A percentile compares a stretch with the other conserved stretches of the same genome.
These are phyloP conservation scores for Colletotrichum spaethianum DNA, from an alignment of 2,329 filamentous ascomycete genomes.

Conservation along the genomic window DNA sequence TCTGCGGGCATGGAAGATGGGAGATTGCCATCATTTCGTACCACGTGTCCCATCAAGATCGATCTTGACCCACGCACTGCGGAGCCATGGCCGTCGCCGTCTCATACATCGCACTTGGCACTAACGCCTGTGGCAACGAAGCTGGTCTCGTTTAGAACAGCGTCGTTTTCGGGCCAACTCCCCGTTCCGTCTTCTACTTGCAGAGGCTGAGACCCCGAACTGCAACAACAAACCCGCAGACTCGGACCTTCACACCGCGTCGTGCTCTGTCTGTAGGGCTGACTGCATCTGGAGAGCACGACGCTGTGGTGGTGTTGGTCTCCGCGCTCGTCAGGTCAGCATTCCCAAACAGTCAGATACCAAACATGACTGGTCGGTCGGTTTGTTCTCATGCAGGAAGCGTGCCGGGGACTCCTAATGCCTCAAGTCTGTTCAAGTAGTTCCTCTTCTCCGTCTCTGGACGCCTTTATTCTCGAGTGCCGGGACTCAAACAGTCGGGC, in stretches of 20 bases:
- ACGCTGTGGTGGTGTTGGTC: constrained; percentile 25
- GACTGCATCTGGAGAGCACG: constrained; percentile 30
- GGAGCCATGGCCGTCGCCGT: constrained; percentile 13
- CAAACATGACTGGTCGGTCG: constrained; percentile 4
- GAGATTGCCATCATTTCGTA: constrained; percentile 17
- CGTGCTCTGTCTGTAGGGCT: constrained; percentile 29
- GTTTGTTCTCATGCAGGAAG: constrained; percentile 32
- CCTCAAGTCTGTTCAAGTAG: constrained; percentile 35
- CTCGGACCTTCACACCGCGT: not conserved
- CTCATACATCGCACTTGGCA: not conserved
- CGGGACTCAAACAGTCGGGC: not conserved
- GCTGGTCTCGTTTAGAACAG: not conserved
- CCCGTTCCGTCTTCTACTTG: not conserved
- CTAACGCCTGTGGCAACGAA: constrained; percentile 1
- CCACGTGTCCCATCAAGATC: constrained; percentile 35
- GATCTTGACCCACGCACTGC: constrained; percentile 24
- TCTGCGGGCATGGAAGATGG: constrained; percentile 4
- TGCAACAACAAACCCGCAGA: not conserved
- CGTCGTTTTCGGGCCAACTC: not conserved
- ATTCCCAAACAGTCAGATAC: constrained; percentile 8
- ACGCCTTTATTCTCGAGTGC: not conserved
- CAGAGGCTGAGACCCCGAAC: not conserved
- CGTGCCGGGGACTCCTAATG: constrained; percentile 16
- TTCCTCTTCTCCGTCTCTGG: not conserved
- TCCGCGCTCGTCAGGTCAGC: constrained; percentile 23